Percentiles rank a stretch among this genome's conserved stretches.
phyloP scores from a whole-genome alignment of 1,139 yeast species.

The Yamadazyma membranifaciens region DNA sequence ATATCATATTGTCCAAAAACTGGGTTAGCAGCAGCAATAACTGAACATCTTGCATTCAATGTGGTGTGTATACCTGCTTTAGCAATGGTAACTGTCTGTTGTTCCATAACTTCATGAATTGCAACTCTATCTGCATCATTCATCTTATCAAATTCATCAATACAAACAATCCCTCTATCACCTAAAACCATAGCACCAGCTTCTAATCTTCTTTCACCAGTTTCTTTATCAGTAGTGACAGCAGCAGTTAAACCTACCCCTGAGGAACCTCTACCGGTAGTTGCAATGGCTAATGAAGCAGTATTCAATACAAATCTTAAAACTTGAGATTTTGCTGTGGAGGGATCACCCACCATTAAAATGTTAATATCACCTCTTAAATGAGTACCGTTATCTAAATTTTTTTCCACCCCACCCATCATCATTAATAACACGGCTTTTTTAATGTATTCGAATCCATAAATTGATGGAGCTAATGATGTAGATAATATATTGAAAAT shows the following conservation, averaged over 20 bases:
- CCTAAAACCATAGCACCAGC: slow-evolving; percentile 99
- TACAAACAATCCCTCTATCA: slow-evolving; percentile 95
- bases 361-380: slow-evolving; percentile 97
- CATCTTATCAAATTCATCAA: slow-evolving; percentile 98
- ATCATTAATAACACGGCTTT: slow-evolving; percentile 89
- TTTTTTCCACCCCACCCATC: slow-evolving; percentile 92
- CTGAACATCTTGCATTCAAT: slow-evolving; percentile 94
- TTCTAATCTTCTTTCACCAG: slow-evolving; percentile 94
- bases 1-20: slow-evolving; percentile 96
- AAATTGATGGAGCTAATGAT: slow-evolving; percentile 93
- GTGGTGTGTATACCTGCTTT: slow-evolving; percentile 98
- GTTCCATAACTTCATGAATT: slow-evolving; percentile 99
- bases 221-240: slow-evolving; percentile 92
- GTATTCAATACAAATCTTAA: slow-evolving; percentile 91
- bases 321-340: slow-evolving; percentile 96
- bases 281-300: slow-evolving; percentile 93
- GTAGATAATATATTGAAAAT: slow-evolving; percentile 79
- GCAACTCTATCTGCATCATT: slow-evolving; percentile 96
- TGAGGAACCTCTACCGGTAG: slow-evolving; percentile 98
- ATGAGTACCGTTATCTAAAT: slow-evolving; percentile 92
- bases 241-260: slow-evolving; percentile 99
- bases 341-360: slow-evolving; percentile 98
- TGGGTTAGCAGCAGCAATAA: slow-evolving; percentile 98
- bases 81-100: slow-evolving; percentile 97
- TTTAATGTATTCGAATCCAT: slow-evolving; percentile 89